These are phyloP conservation scores for Fomitopsis pulvina DNA, from an alignment of 768 basidiomycete species.

Conservation along the genomic window DNA sequence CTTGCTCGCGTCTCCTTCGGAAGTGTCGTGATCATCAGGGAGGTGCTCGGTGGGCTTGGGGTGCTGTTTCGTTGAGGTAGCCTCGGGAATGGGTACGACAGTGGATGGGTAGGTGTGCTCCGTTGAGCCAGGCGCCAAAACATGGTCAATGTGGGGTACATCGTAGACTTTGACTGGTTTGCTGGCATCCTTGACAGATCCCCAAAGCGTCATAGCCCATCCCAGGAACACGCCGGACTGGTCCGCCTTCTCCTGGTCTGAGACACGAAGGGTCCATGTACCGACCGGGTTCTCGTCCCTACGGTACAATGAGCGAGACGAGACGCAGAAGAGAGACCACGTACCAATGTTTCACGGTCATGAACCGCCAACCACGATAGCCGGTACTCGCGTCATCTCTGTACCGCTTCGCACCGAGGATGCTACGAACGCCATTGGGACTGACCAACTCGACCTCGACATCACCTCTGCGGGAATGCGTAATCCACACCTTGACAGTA, in stretches of 20 bases:
- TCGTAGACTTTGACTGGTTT: conserved; percentile 52
- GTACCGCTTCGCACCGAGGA: conserved; percentile 67
- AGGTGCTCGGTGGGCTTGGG: conserved; percentile 84
- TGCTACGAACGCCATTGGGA: conserved; percentile 79
- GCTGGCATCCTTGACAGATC: conserved; percentile 69
- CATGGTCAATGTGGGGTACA: conserved; percentile 45
- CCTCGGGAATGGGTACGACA: conserved; percentile 27
- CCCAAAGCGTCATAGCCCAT: conserved; percentile 94
- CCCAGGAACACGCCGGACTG: conserved; percentile 69
- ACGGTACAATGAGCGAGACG: conserved; percentile 8
- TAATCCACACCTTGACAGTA: conserved; percentile 88
- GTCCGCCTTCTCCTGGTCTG: conserved; percentile 60
- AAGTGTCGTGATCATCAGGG: conserved; percentile 78
- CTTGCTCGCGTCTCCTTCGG: conserved; percentile 72
- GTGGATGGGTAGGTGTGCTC: conserved; percentile 26
- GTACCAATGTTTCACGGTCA: conserved; percentile 97
- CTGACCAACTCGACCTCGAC: conserved; percentile 87
- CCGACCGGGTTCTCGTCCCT: conserved; percentile 95
- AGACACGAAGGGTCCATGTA: conserved; percentile 83
- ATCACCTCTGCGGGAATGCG: conserved; percentile 82
- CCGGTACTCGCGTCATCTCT: conserved; percentile 63
- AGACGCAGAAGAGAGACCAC: conserved; percentile 17
- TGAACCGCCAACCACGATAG: conserved; percentile 96
- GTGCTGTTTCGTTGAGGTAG: conserved; percentile 50
- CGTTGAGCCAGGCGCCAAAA: conserved; percentile 36